Evolutionary conservation across 768 basidiomycete genomes (phyloP), one percentile per base, ranked within the genome.

Genomic region (Cubamyces lactineus): DNA sequence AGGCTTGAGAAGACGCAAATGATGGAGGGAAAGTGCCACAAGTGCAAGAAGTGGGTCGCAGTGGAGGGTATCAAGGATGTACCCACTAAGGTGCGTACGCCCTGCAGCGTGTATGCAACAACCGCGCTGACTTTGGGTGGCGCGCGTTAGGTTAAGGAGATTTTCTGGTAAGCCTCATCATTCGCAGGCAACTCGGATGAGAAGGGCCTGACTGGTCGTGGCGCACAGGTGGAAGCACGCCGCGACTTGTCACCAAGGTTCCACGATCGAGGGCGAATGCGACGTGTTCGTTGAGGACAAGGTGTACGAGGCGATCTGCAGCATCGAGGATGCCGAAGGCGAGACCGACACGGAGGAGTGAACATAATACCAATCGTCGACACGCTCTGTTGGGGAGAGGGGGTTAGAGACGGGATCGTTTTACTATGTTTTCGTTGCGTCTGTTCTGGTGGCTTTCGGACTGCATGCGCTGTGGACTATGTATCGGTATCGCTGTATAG

Each of bases 221-320:
- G 15, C n/a, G 28, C 7, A 2, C 24, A 88, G 87, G 89, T 91
- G 88, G 88, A 91, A 94, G 73, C 92, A 94, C 68, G 92, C 91
- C 28, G 89, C 89, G 1, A 66, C 81, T 17, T 94, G 92, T 67
- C 92, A 94, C 69, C 82, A 83, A 55, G 80, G 82, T 17, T 81
- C 81, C 5, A 78, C 75, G 17, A 72, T 88, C 52, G 72, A 74
- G 2, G 87, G 86, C 30, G 87, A 91, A 61, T 69, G 76, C 56
- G 82, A 86, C 69, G 76, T 82, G 60, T 88, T 82, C 67, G 74
- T 85, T 61, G 76, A 83, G 40, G 86, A 91, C 63, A 61, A 50
- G 1, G 62, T 67, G 11, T 67, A 62, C 49, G 42, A 43, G 11
- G 63, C 60, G 0, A 41, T 64, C 0, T 42, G 26, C 28, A 52